These are phyloP conservation scores for Leishmania lainsoni DNA, from an alignment of 208 protist genomes.

Conservation along the genomic window DNA sequence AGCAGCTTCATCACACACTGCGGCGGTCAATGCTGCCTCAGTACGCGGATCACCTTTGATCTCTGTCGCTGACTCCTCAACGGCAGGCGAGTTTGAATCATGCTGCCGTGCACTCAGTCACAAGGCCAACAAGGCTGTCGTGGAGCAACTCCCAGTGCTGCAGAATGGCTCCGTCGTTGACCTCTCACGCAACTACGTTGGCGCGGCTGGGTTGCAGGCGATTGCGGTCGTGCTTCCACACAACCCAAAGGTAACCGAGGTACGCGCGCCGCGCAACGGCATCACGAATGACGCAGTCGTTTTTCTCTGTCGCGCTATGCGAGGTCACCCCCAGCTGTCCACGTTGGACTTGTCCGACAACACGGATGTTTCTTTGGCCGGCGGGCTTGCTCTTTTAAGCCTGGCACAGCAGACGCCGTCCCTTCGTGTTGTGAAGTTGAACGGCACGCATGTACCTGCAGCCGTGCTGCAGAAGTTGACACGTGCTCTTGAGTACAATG, in stretches of 20 bases:
- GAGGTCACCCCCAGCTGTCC: constrained; percentile 43
- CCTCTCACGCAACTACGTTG: constrained; percentile 74
- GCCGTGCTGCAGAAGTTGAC: constrained; percentile 61
- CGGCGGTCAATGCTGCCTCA: background rate
- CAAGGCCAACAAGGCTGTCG: constrained; percentile 63
- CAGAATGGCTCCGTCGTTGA: constrained; percentile 50
- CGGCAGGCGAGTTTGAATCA: constrained; percentile 35
- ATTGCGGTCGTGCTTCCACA: constrained; percentile 67
- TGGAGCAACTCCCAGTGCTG: constrained; percentile 41
- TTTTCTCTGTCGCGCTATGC: constrained; percentile 76
- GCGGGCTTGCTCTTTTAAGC: constrained; percentile 69
- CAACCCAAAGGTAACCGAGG: constrained; percentile 53
- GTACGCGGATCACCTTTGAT: background rate
- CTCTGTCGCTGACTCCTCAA: background rate
- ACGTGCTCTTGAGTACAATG: constrained; percentile 43
- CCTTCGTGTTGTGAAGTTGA: constrained; percentile 38
- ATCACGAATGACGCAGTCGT: constrained; percentile 84
- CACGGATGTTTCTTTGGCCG: constrained; percentile 63
- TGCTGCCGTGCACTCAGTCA: constrained; percentile 71
- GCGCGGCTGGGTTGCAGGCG: constrained; percentile 72
- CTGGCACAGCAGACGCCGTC: constrained; percentile 56
- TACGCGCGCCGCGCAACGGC: constrained; percentile 64
- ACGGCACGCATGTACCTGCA: constrained; percentile 65
- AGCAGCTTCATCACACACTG: background rate
- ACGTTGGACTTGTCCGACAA: constrained; percentile 79